Conservation (phyloP, 768 basidiomycete genomes). For the Boletus subparvulus region DNA sequence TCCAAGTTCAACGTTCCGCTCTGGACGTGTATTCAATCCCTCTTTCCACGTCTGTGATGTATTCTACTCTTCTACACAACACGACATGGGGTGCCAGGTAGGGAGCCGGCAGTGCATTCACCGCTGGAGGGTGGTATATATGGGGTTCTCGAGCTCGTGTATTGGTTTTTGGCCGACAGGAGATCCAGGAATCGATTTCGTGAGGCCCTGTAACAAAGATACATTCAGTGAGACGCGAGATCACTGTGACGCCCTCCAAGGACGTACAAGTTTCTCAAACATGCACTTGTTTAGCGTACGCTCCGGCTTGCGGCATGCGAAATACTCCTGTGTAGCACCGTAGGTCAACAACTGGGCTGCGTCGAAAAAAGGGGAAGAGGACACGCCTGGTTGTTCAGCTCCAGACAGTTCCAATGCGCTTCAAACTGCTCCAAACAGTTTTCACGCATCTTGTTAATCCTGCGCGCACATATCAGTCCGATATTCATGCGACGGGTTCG, state of each 20-base stretch:
- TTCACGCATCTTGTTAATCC: slow-evolving; percentile 91
- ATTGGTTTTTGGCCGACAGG: slow-evolving; percentile 79
- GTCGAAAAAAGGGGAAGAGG: not conserved
- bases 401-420: slow-evolving; percentile 92
- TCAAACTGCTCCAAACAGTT: slow-evolving; percentile 87
- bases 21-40: not conserved
- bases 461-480: slow-evolving; percentile 29
- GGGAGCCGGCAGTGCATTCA: slow-evolving; percentile 33
- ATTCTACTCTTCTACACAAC: slow-evolving; percentile 27
- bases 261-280: slow-evolving; percentile 90
- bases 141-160: slow-evolving; percentile 84
- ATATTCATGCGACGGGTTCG: no score
- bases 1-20: not conserved
- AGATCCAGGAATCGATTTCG: slow-evolving; percentile 87
- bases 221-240: not conserved
- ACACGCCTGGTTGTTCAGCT: slow-evolving; percentile 89
- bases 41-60: not conserved
- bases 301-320: slow-evolving; percentile 86
- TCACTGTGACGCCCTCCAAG: not conserved
- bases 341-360: not conserved
- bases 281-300: slow-evolving; percentile 88
- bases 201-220: slow-evolving; percentile 64
- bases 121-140: slow-evolving; percentile 85
- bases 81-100: slow-evolving; percentile 2
- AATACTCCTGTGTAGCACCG: slow-evolving; percentile 64